Conservation (phyloP, 306 rosid species). For the Cicer judaicum region DNA sequence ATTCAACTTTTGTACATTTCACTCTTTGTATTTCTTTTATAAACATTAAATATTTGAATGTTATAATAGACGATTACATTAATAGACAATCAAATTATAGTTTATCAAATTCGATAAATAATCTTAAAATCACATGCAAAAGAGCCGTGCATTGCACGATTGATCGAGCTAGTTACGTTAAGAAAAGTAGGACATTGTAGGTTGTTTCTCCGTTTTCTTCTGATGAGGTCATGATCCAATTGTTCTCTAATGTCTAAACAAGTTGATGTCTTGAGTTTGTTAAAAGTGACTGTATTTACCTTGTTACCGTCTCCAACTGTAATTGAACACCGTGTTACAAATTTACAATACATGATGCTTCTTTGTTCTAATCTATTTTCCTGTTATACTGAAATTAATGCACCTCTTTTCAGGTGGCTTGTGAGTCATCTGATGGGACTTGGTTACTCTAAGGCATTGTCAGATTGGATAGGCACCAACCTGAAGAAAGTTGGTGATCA, state of each 20-base stretch:
- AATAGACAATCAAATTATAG: neutral
- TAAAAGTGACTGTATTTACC: conserved; percentile 14
- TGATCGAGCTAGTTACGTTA: neutral
- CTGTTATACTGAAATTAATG: conserved; percentile 34
- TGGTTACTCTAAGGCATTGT: conserved; percentile 80
- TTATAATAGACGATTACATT: neutral
- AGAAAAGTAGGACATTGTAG: conserved; percentile 1
- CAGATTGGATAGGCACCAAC: conserved; percentile 94
- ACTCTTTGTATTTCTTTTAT: neutral
- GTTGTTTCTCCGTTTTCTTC: conserved; percentile 32
- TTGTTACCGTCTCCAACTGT: conserved; percentile 1
- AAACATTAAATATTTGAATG: neutral
- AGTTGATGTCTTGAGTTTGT: neutral
- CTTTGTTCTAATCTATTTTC: neutral
- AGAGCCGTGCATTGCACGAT: neutral
- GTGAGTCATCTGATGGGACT: conserved; percentile 82
- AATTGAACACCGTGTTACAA: conserved; percentile 5
- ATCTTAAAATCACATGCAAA: neutral
- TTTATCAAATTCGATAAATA: neutral
- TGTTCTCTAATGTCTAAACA: conserved; percentile 21
- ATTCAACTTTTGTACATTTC: neutral
- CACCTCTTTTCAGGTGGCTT: conserved; percentile 79
- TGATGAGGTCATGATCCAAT: neutral
- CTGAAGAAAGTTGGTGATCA: conserved; percentile 82
- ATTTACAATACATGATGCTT: conserved; percentile 17